Base-by-base conservation (phyloP, 257 asterid genomes). In the Nicotiana tomentosiformis region DNA sequence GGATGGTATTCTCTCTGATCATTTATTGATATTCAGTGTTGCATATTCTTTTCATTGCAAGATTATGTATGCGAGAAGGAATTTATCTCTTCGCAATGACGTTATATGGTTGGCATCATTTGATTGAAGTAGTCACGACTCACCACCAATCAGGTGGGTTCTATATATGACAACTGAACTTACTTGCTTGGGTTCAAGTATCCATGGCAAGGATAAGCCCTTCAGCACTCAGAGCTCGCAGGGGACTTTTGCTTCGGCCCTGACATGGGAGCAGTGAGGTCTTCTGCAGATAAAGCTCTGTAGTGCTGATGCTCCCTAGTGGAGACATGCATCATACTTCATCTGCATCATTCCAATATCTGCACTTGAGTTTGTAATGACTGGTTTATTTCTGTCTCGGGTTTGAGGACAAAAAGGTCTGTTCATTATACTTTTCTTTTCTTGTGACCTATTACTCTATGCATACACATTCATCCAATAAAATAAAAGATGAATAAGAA, bases 1-100 rank as follows among this genome's bases (percentile, higher is more conserved):
- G 88, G 86, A 96, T 96, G 99, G 99, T 96, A 91, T 86, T 93
- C 81, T 67, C 77, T 80, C 64, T 18, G 70, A 78, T 81, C 29
- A 46, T 53, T 77, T 43, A 43, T 29, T 67, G 64, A 51, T 43
- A 51, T 76, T 76, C 64, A 51, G 80, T 15, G 30, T 29, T 76
- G 64, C 64, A 76, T 76, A 15, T 29, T 49, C 51, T 51, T 51
- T 51, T 51, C 80, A 26, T 51, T 76, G 80, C 43, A 7, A 51
- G 43, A 49, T 51, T 15, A 20, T 70, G 78, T 29, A 11, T 76
- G 80, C 26, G 46, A 51, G 64, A 51, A 76, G 43, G 62, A 76
- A 51, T 23, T 76, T 74, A 15, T 76, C 23, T 46, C 15, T 74
- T 74, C 43, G 23, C 29, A 74, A 49, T 49, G 79, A 49, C 16